Evolutionary conservation across 1,284 basidiomycete genomes (phyloP).

Genomic region (Peniophora sp.): DNA sequence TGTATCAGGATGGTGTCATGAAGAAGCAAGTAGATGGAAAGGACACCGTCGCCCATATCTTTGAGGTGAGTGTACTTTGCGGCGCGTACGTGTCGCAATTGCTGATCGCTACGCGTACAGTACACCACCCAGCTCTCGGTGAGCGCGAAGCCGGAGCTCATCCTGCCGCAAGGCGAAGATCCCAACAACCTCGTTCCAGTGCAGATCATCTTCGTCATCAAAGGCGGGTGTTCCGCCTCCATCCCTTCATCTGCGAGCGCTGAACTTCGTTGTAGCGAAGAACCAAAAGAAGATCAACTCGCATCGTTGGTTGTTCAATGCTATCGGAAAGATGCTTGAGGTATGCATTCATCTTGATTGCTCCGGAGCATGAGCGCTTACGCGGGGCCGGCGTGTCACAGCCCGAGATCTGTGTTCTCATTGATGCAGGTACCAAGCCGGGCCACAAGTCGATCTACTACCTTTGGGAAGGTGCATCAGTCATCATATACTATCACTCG

Average conservation of each 20-base stretch:
- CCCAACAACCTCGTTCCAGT: conserved; percentile 91
- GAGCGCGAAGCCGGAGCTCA: conserved; percentile 81
- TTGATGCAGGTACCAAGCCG: conserved; percentile 94
- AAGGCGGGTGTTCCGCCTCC: conserved; percentile 31
- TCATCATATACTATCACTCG: too few species aligned
- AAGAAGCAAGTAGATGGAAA: conserved; percentile 92
- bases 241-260: too few species aligned
- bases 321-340: conserved; percentile 79
- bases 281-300: conserved; percentile 98
- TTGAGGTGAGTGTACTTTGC: conserved; percentile 50
- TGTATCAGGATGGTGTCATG: conserved; percentile 94
- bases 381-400: conserved; percentile 19
- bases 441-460: conserved; percentile 97
- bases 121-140: conserved; percentile 91
- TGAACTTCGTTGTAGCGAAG: conserved; percentile 38
- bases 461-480: conserved; percentile 64
- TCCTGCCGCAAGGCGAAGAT: conserved; percentile 84
- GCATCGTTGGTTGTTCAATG: conserved; percentile 97
- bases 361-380: not conserved
- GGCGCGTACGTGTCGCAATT: not conserved
- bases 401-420: conserved; percentile 86
- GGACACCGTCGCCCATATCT: conserved; percentile 87
- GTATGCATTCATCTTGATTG: conserved; percentile 24
- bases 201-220: conserved; percentile 91
- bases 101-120: conserved; percentile 25